Percentiles rank a stretch among this genome's conserved stretches.
Evolutionary conservation across 495 filamentous ascomycete species (phyloP).

Genomic region (Neohortaea acidophila): DNA sequence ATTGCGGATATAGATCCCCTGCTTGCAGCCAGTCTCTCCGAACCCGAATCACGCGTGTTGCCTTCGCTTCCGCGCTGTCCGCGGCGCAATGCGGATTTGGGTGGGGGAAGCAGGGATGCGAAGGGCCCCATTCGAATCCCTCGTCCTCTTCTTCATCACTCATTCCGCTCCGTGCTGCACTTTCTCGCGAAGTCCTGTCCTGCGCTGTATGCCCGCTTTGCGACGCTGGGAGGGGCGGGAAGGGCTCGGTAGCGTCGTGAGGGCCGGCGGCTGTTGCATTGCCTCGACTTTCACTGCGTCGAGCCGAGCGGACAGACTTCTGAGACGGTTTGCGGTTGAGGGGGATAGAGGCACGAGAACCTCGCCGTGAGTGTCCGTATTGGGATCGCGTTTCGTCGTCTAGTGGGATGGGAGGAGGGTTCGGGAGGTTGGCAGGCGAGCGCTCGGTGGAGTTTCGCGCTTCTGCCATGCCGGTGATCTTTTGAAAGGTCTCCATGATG

Average conservation of each 20-base stretch:
- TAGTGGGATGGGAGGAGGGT: not conserved
- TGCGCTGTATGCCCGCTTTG: no score
- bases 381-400: conserved; percentile 1
- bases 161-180: not conserved
- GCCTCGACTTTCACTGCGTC: not conserved
- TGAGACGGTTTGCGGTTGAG: conserved; percentile 1
- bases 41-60: conserved; percentile 82
- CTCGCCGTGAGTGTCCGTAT: not conserved
- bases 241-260: not conserved
- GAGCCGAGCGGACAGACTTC: not conserved
- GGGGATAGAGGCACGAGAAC: conserved; percentile 3
- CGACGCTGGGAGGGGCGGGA: not conserved
- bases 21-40: conserved; percentile 76
- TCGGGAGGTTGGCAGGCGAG: not conserved
- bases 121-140: conserved; percentile 57
- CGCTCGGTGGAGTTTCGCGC: not conserved
- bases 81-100: conserved; percentile 80
- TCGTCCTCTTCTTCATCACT: conserved; percentile 32
- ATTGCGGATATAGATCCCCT: conserved; percentile 85
- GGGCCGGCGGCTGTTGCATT: not conserved
- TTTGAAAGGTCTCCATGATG: conserved; percentile 6
- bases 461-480: conserved; percentile 2
- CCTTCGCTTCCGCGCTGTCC: conserved; percentile 52
- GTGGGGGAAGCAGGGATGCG: conserved; percentile 85
- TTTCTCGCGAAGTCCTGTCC: not conserved